These are phyloP conservation scores for Erythrophleum ivorense DNA, from an alignment of 331 rosid species.

Conservation along the genomic window DNA sequence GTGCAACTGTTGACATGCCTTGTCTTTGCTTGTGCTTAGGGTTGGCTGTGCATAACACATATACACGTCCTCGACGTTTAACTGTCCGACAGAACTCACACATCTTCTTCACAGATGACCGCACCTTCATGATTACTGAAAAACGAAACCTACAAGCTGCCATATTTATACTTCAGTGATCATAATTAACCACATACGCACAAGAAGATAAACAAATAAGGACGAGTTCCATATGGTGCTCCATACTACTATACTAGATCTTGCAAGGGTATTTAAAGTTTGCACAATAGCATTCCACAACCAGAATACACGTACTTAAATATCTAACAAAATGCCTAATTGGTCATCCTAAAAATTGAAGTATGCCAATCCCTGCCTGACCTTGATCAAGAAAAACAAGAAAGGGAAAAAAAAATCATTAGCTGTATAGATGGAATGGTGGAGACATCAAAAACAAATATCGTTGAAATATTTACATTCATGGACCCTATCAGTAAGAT, in stretches of 20 bases:
- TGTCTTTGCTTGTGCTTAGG: slow-evolving; percentile 98
- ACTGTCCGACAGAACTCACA: slow-evolving; percentile 87
- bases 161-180: background rate
- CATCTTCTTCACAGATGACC: slow-evolving; percentile 95
- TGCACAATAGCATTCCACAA: background rate
- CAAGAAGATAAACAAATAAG: background rate
- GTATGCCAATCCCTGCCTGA: background rate
- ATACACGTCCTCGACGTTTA: slow-evolving; percentile 87
- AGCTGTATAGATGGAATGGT: background rate
- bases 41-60: slow-evolving; percentile 71
- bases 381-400: background rate
- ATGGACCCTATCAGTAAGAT: background rate
- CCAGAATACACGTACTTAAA: background rate
- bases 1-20: slow-evolving; percentile 78
- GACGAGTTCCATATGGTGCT: background rate
- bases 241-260: background rate
- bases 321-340: background rate
- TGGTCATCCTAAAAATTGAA: background rate
- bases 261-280: background rate
- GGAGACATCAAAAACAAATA: background rate
- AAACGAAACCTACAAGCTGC: slow-evolving; percentile 25
- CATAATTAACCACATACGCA: background rate
- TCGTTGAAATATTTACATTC: background rate
- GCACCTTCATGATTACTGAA: slow-evolving; percentile 79
- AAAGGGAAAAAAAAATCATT: too few species aligned